Base-by-base conservation (phyloP, 176 grass and related monocot species). In the Aegilops longissima region DNA sequence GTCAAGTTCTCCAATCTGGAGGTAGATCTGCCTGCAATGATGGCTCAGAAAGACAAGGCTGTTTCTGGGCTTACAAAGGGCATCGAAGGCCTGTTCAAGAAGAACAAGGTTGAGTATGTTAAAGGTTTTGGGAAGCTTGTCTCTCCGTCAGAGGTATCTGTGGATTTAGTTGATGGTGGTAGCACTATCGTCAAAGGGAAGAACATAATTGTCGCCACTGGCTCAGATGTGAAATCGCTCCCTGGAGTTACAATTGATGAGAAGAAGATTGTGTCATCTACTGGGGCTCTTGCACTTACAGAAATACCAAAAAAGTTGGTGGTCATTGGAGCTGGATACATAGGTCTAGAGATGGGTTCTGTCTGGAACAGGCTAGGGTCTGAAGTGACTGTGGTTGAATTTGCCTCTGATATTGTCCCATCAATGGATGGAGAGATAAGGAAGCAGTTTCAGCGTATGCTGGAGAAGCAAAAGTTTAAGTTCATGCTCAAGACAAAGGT, bases 401-500 rank as follows among this genome's bases (percentile, higher is more conserved):
- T 97, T 78, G 90, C 95, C n/a, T 81, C 88, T 42, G 95, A 97
- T 35, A 94, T 97, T 45, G 95, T 97, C 31, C 95, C 92, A 36
- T 87, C 92, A 33, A 97, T 97, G 95, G 95, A 97, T 89, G 92
- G 90, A 31, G 95, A 97, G 66, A 82, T 97, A 44, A 89, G 95
- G 84, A 97, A 97, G 89, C 95, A 97, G 54, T 94, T 94, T 49
- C 95, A 94, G 61, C 88, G 90, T 56, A 92, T 97, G 95, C 87
- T 94, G 29, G 92, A 97, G 86, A 97, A 94, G 77, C 95, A 97
- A 84, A 97, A 97, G 77, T 92, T 97, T 82, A 94, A 94, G 70
- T 97, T 97, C 84, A 92, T 97, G 92, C 90, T 97, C 59, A 97
- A 97, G 70, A 97, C 90, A 12, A 94, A 97, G 77, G 88, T 97